phyloP scores from a whole-genome alignment of 371 early-diverging fungal genomes.

The Haplosporangium sp. region DNA sequence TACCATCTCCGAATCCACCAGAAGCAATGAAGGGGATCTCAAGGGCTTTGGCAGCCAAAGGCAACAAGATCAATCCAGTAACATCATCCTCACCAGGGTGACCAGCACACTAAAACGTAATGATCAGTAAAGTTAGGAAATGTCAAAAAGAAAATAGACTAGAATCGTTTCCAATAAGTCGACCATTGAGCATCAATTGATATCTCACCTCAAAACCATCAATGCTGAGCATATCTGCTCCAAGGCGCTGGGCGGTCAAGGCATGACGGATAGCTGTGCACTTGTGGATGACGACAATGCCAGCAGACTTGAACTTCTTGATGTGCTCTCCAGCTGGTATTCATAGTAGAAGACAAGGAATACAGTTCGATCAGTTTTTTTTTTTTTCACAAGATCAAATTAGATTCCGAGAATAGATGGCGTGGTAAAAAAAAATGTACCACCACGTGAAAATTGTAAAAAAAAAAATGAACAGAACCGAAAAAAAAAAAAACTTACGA shows the following conservation, averaged over 20 bases:
- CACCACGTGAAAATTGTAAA: not conserved
- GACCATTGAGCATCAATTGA: too few relatives aligned
- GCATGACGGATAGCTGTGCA: conserved; percentile 85
- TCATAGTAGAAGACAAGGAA: not conserved
- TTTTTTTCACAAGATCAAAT: not conserved
- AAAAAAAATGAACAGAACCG: not conserved
- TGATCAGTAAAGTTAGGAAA: too few relatives aligned
- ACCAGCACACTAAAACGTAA: conserved; percentile 71
- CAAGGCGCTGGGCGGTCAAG: conserved; percentile 70
- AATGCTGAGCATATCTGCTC: conserved; percentile 76
- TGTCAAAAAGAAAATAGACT: not conserved
- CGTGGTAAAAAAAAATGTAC: too few relatives aligned
- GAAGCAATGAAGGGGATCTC: conserved; percentile 81
- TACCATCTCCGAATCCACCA: conserved; percentile 85
- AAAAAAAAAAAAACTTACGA: conserved; percentile 58
- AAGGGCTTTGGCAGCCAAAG: conserved; percentile 74
- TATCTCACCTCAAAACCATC: conserved; percentile 75
- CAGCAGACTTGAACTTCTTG: conserved; percentile 81
- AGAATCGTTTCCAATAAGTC: too few relatives aligned
- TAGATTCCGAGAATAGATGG: not conserved
- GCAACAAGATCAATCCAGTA: conserved; percentile 77
- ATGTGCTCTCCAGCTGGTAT: conserved; percentile 73
- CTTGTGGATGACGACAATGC: conserved; percentile 81
- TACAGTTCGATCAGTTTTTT: not conserved
- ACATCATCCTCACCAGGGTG: conserved; percentile 90